Evolutionary conservation across 2,329 filamentous ascomycete species (phyloP), one percentile per base, ranked within the genome.

Genomic region (Fusarium setosum): DNA sequence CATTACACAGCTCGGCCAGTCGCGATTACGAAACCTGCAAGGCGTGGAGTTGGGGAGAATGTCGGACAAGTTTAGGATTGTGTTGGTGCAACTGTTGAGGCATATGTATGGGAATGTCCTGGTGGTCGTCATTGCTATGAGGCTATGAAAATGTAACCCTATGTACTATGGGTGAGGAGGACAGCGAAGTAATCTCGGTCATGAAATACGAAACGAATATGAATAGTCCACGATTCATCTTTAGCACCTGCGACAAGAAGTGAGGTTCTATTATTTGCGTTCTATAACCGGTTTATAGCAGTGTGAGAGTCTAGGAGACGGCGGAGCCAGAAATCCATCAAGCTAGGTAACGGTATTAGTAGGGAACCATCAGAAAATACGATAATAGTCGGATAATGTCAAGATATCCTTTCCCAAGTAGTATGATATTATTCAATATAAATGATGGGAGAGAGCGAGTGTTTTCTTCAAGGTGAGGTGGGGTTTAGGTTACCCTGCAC

Each of bases 181-280:
- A 38, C 32, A 61, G 47, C 60, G 49, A 61, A 42, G 52, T 50
- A 40, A 50, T 58, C 21, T 34, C 31, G 21, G 51, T 49, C 50
- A 26, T 26, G 60, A 67, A 53, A 48, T n/a, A 48, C 29, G 35
- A 34, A 56, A 59, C 17, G 29, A 17, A 42, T 31, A 61, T 35
- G 13, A 24, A 32, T 34, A 20, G n/a, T 37, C 20, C n/a, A 21
- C 9, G 32, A 10, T 31, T 20, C 3, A 15, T 17, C 8, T 50
- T 23, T 29, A n/a, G 26, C 12, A 6, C 3, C n/a, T 26, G 17
- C 8, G 23, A 20, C 41, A 5, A 18, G 6, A 3, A 24, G 23
- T 15, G 10, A 34, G 11, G 8, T 34, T 4, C 9, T 3, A 17
- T 15, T n/a, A 13, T 34, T 3, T 34, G 32, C 26, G 9, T 29